Conservation (phyloP, 192 early-diverging fungal genomes). For the Backusella mclennaniae region DNA sequence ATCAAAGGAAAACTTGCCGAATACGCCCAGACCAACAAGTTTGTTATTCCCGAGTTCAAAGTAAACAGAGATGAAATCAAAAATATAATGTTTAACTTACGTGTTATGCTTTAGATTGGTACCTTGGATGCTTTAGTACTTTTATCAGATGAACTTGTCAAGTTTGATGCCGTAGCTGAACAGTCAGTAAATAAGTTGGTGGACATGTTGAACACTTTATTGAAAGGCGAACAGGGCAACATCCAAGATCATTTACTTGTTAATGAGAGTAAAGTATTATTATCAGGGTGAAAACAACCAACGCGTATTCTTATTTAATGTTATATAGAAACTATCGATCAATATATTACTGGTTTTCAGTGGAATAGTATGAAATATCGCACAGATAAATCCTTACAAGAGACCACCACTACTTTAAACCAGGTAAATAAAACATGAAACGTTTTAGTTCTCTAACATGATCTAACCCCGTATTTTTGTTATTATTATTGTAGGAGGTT, state of each 20-base stretch:
- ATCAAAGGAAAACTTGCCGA: constrained; percentile 76
- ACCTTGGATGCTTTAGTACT: constrained; percentile 93
- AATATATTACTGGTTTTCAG: constrained; percentile 83
- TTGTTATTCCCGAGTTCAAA: constrained; percentile 91
- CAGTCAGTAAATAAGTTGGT: constrained; percentile 74
- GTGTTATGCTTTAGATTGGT: constrained; percentile 66
- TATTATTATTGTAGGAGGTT: constrained; percentile 65
- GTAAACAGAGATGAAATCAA: constrained; percentile 40
- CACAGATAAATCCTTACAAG: constrained; percentile 87
- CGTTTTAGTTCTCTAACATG: constrained; percentile 3
- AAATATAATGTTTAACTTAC: neutral
- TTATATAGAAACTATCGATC: constrained; percentile 75
- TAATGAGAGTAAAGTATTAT: constrained; percentile 70
- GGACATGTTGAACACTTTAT: constrained; percentile 79
- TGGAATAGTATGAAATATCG: constrained; percentile 99
- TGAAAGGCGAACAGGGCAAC: constrained; percentile 54
- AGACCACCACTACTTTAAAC: constrained; percentile 76
- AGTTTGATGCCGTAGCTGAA: constrained; percentile 81
- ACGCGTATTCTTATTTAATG: constrained; percentile 8
- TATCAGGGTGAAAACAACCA: neutral
- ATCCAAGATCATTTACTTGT: constrained; percentile 67
- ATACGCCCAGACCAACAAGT: constrained; percentile 78
- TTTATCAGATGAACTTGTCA: constrained; percentile 92
- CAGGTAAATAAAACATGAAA: constrained; percentile 50
- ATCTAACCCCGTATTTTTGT: neutral